Percentiles rank a stretch among this genome's conserved stretches.
These are phyloP conservation scores for Parathielavia appendiculata DNA, from an alignment of 495 filamentous ascomycete species.

Conservation along the genomic window DNA sequence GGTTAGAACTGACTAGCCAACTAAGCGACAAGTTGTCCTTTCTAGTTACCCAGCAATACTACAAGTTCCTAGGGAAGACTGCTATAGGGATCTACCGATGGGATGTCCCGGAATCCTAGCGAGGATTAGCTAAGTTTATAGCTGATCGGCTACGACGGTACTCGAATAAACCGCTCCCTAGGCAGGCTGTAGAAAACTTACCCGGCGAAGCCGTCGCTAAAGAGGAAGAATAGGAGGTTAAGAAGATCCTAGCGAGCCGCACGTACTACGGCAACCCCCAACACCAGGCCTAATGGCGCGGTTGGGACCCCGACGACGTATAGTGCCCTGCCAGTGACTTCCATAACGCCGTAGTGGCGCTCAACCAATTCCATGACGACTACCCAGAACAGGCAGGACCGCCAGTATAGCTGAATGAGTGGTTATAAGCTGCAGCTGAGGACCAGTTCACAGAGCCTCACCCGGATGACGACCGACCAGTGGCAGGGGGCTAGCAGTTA, in stretches of 20 bases:
- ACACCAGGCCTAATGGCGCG: slow-evolving; percentile 10
- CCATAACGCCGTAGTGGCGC: background rate
- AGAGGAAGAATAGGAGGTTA: slow-evolving; percentile 9
- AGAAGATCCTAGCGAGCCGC: slow-evolving; percentile 4
- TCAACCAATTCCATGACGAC: slow-evolving; percentile 7
- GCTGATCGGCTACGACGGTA: background rate
- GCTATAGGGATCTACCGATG: slow-evolving; percentile 6
- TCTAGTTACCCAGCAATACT: slow-evolving; percentile 8
- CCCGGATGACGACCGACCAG: slow-evolving; percentile 5
- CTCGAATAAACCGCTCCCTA: slow-evolving; percentile 14
- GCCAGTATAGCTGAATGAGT: slow-evolving; percentile 1
- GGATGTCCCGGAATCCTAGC: slow-evolving; percentile 1
- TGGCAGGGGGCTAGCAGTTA: background rate
- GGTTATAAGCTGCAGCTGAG: slow-evolving; percentile 4
- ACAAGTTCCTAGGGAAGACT: slow-evolving; percentile 1
- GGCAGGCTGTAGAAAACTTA: slow-evolving; percentile 10
- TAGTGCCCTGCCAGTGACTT: slow-evolving; percentile 8
- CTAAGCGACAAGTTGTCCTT: slow-evolving; percentile 16
- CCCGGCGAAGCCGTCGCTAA: slow-evolving; percentile 7
- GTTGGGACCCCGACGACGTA: slow-evolving; percentile 11
- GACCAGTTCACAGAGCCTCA: background rate
- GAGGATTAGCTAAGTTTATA: slow-evolving; percentile 1
- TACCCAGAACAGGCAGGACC: slow-evolving; percentile 9
- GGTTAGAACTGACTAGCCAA: background rate
- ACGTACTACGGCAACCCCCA: slow-evolving; percentile 7